A percentile compares a stretch with the other conserved stretches of the same genome.
phyloP scores from a whole-genome alignment of 148 eudicot species.

The Cornus kousa region DNA sequence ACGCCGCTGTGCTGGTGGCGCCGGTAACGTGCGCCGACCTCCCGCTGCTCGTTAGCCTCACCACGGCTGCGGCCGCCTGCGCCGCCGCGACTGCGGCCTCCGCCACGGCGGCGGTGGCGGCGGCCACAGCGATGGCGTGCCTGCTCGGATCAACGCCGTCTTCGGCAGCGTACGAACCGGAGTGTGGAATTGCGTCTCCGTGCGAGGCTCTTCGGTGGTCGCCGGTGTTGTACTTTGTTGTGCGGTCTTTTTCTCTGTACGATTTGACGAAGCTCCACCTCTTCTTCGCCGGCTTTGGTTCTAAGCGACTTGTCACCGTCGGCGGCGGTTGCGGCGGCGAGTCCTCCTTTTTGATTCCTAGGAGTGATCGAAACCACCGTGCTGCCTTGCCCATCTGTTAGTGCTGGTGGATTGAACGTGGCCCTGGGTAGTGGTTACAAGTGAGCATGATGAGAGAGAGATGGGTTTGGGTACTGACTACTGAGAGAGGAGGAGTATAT shows the following conservation, averaged over 20 bases:
- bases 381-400: conserved; percentile 65
- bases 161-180: background rate
- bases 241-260: conserved; percentile 28
- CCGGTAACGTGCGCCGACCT: conserved; percentile 3
- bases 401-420: background rate
- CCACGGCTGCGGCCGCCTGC: conserved; percentile 42
- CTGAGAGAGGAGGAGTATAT: background rate
- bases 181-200: conserved; percentile 12
- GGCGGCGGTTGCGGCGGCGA: background rate
- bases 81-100: conserved; percentile 81
- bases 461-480: background rate
- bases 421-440: background rate
- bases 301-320: background rate
- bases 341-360: conserved; percentile 39
- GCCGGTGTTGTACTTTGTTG: background rate
- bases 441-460: background rate
- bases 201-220: background rate
- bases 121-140: conserved; percentile 30
- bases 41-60: conserved; percentile 36
- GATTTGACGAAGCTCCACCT: conserved; percentile 63
- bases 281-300: conserved; percentile 29
- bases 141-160: conserved; percentile 16
- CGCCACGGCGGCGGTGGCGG: conserved; percentile 44
- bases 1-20: conserved; percentile 4
- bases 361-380: conserved; percentile 50